Conservation (phyloP, 2,329 filamentous ascomycete genomes). For the Elsinoe australis region DNA sequence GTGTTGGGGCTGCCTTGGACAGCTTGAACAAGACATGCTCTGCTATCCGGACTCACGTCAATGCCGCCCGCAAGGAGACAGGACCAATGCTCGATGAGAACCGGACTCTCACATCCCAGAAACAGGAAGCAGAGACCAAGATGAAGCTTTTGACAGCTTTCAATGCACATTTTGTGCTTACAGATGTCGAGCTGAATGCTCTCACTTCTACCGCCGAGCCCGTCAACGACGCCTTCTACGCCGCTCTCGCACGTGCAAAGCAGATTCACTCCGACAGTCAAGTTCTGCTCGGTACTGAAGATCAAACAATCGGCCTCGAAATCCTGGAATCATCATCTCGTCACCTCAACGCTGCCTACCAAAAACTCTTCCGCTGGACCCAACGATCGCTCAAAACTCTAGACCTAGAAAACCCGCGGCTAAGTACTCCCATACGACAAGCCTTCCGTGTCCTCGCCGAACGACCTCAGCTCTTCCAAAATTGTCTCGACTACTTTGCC, state of each 20-base stretch:
- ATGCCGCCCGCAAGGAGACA: slow-evolving; percentile 66
- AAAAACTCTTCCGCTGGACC: slow-evolving; percentile 93
- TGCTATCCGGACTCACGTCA: slow-evolving; percentile 71
- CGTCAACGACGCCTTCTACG: slow-evolving; percentile 79
- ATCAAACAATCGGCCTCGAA: slow-evolving; percentile 78
- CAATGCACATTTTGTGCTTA: slow-evolving; percentile 72
- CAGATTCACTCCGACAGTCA: slow-evolving; percentile 84
- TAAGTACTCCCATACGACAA: slow-evolving; percentile 73
- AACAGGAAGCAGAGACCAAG: slow-evolving; percentile 67
- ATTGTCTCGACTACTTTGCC: slow-evolving; percentile 84
- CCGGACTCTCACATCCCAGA: slow-evolving; percentile 62
- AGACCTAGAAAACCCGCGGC: slow-evolving; percentile 89
- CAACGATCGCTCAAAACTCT: slow-evolving; percentile 87
- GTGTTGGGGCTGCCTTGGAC: slow-evolving; percentile 70
- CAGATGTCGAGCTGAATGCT: slow-evolving; percentile 67
- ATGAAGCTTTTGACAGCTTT: slow-evolving; percentile 72
- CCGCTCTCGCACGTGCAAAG: slow-evolving; percentile 68
- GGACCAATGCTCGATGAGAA: slow-evolving; percentile 70
- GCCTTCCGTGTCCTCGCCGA: slow-evolving; percentile 84
- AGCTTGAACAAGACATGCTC: slow-evolving; percentile 72
- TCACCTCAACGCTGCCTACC: slow-evolving; percentile 78
- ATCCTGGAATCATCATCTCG: slow-evolving; percentile 87
- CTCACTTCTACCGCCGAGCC: slow-evolving; percentile 73
- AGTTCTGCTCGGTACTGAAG: slow-evolving; percentile 79
- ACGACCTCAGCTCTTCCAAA: slow-evolving; percentile 82